phyloP scores from a whole-genome alignment of 305 asterid species.

The Plantago lanceolata region DNA sequence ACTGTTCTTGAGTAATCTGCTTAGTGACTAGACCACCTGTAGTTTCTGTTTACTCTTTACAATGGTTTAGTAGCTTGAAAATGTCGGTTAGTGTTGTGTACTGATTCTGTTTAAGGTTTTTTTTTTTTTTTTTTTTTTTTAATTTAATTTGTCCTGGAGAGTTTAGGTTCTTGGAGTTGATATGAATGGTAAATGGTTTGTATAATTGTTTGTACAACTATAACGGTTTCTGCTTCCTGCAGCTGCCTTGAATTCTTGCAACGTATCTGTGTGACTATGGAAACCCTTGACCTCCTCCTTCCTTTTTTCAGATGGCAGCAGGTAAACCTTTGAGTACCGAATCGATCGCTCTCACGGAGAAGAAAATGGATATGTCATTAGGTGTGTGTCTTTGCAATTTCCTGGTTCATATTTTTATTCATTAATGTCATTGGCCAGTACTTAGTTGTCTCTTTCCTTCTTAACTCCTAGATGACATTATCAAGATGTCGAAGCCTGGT shows the following conservation, averaged over 20 bases:
- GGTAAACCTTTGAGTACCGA: constrained; percentile 50
- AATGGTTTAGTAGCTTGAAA: too few relatives aligned
- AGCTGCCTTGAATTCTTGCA: neutral
- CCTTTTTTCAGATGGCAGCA: constrained; percentile 57
- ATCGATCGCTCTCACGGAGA: constrained; percentile 80
- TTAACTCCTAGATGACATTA: constrained; percentile 59
- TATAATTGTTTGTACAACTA: neutral
- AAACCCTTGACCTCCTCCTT: constrained; percentile 4
- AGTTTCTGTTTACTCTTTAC: too few relatives aligned
- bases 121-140: too few relatives aligned
- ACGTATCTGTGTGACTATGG: neutral
- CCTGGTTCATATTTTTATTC: neutral
- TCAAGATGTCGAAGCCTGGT: constrained; percentile 64
- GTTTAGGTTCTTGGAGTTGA: too few relatives aligned
- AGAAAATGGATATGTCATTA: constrained; percentile 85
- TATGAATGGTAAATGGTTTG: too few relatives aligned
- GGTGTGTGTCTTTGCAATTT: constrained; percentile 35
- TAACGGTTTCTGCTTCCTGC: neutral
- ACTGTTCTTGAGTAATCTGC: too few relatives aligned
- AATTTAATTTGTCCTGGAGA: too few relatives aligned
- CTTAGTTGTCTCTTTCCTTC: constrained; percentile 11
- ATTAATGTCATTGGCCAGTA: neutral
- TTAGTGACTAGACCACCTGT: too few relatives aligned
- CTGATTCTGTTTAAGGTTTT: too few relatives aligned
- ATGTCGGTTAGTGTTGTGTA: too few relatives aligned